Evolutionary conservation across 2,329 filamentous ascomycete genomes (phyloP).

Genomic region (Zasmidium citrigriseum): DNA sequence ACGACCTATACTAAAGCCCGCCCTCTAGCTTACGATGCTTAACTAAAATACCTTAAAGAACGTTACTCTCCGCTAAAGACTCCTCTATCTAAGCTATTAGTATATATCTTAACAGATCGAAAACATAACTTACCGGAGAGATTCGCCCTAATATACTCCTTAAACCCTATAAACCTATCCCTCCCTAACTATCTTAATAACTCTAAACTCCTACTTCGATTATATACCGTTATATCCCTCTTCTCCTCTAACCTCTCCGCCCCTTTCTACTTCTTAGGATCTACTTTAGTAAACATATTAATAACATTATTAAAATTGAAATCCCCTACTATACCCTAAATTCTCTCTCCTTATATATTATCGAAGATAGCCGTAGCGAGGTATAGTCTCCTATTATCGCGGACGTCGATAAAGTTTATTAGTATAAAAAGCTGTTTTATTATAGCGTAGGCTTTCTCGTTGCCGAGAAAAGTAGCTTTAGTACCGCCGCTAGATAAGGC

Average conservation of each 20-base stretch:
- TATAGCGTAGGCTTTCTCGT: not conserved
- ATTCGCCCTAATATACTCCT: not conserved
- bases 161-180: not conserved
- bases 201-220: not conserved
- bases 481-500: not conserved
- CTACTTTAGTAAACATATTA: not conserved
- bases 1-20: not conserved
- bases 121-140: not conserved
- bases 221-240: not conserved
- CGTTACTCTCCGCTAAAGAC: not conserved
- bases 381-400: conserved; percentile 53
- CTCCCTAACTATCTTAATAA: not conserved
- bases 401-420: conserved; percentile 42
- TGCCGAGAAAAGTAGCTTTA: not conserved
- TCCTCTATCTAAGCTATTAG: not conserved
- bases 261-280: not conserved
- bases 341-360: conserved; percentile 48
- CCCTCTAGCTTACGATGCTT: too few species aligned
- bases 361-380: conserved; percentile 51
- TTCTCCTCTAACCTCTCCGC: not conserved
- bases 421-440: not conserved
- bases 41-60: too few species aligned
- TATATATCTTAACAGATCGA: not conserved
- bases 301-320: not conserved
- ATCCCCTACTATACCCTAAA: conserved; percentile 49